Evolutionary conservation across 345 rosid species (phyloP).

Genomic region (Diplotaxis tenuifolia): DNA sequence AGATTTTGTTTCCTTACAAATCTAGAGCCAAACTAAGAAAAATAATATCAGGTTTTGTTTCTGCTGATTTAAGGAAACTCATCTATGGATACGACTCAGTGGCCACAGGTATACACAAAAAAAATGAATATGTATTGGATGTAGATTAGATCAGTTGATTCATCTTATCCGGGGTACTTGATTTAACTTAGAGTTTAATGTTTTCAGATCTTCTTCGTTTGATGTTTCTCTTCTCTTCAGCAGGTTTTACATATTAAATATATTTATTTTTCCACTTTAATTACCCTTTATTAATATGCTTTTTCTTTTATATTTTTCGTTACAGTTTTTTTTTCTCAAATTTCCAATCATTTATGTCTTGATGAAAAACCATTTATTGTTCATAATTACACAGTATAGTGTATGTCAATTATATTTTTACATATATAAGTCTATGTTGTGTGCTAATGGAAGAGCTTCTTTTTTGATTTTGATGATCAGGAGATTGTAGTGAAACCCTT

Average conservation of each 20-base stretch:
- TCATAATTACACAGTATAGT: no score
- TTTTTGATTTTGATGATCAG: conserved; percentile 35
- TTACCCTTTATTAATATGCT: conserved; percentile 36
- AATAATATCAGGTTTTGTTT: conserved; percentile 25
- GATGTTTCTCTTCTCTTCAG: conserved; percentile 9
- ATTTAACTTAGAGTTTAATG: conserved; percentile 15
- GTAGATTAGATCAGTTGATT: neutral
- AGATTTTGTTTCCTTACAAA: conserved; percentile 9
- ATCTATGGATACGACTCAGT: conserved; percentile 93
- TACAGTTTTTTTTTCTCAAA: conserved; percentile 10
- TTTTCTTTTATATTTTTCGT: conserved; percentile 18
- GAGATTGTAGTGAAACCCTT: conserved; percentile 89
- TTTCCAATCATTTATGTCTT: conserved; percentile 18
- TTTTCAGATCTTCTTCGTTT: conserved; percentile 38
- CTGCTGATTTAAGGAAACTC: conserved; percentile 36
- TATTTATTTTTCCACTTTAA: conserved; percentile 40
- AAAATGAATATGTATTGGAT: conserved; percentile 24
- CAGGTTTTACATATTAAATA: conserved; percentile 2
- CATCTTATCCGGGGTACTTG: neutral
- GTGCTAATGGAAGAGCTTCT: neutral
- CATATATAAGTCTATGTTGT: neutral
- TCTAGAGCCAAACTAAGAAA: neutral
- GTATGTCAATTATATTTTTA: no score
- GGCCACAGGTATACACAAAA: conserved; percentile 84
- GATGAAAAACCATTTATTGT: conserved; percentile 12